A percentile compares a stretch with the other conserved stretches of the same genome.
Evolutionary conservation across 2,329 filamentous ascomycete species (phyloP).

Genomic region (Fusarium annulatum): DNA sequence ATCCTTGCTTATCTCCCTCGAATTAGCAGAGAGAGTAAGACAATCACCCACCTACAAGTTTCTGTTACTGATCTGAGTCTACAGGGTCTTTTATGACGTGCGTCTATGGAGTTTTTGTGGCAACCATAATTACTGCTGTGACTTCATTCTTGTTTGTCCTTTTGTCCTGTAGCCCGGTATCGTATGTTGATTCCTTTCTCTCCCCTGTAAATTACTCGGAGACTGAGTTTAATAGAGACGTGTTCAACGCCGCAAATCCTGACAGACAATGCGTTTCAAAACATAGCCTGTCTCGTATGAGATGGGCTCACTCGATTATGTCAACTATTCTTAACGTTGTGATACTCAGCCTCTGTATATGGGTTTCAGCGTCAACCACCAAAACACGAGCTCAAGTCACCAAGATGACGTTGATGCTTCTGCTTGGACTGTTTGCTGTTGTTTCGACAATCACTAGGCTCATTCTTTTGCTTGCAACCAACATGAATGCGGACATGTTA

Average conservation of each 20-base stretch:
- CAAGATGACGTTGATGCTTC: constrained; percentile 52
- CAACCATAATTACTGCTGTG: constrained; percentile 23
- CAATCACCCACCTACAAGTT: not conserved
- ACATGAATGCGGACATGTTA: constrained; percentile 48
- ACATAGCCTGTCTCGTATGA: constrained; percentile 43
- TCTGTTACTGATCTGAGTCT: not conserved
- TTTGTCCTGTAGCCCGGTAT: constrained; percentile 33
- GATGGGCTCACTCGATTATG: constrained; percentile 48
- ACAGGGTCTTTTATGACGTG: constrained; percentile 30
- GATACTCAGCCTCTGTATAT: constrained; percentile 52
- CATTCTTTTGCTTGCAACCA: constrained; percentile 48
- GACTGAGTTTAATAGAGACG: constrained; percentile 20
- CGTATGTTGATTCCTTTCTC: constrained; percentile 10
- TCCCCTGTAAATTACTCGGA: accelerated
- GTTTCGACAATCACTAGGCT: constrained; percentile 54
- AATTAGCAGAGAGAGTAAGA: constrained; percentile 34
- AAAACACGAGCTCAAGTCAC: constrained; percentile 49
- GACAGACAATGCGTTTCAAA: constrained; percentile 33
- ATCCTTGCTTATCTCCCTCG: constrained; percentile 39
- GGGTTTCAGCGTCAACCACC: constrained; percentile 52
- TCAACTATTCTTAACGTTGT: constrained; percentile 50
- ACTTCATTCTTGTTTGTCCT: constrained; percentile 38
- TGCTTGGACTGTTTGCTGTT: constrained; percentile 52
- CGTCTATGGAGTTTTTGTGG: constrained; percentile 21
- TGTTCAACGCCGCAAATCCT: constrained; percentile 28